phyloP scores from a whole-genome alignment of 768 basidiomycete genomes.

The Calocybe indica region DNA sequence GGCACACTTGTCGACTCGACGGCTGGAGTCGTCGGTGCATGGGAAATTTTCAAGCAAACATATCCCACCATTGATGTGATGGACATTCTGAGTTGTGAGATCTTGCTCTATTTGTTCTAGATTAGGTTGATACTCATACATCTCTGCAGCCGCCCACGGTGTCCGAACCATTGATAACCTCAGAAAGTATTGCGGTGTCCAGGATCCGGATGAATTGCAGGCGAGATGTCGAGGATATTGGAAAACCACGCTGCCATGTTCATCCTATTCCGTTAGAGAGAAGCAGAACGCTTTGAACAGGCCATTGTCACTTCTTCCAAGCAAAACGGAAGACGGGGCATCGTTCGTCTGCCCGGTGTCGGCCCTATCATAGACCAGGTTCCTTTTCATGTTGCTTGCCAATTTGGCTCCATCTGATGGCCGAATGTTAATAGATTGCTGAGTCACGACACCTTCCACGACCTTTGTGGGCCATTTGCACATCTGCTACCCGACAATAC shows the following conservation, averaged over 20 bases:
- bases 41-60: constrained; percentile 67
- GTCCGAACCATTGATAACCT: constrained; percentile 83
- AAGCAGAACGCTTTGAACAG: constrained; percentile 73
- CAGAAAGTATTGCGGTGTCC: constrained; percentile 60
- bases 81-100: constrained; percentile 57
- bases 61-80: constrained; percentile 64
- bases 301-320: constrained; percentile 65
- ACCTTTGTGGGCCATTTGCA: constrained; percentile 84
- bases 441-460: constrained; percentile 36
- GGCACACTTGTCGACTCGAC: constrained; percentile 82
- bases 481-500: constrained; percentile 75
- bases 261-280: constrained; percentile 35
- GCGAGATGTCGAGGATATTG: constrained; percentile 28
- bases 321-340: constrained; percentile 49
- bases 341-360: constrained; percentile 73
- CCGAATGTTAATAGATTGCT: constrained; percentile 24
- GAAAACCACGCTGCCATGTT: neutral
- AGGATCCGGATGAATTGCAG: constrained; percentile 62
- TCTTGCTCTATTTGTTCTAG: constrained; percentile 4
- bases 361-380: constrained; percentile 52
- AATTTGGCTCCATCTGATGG: neutral
- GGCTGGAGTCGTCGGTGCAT: constrained; percentile 75
- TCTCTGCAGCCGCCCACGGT: constrained; percentile 62
- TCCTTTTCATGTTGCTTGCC: constrained; percentile 5
- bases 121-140: constrained; percentile 1